A percentile compares a stretch with the other conserved stretches of the same genome.
phyloP scores from a whole-genome alignment of 306 rosid genomes.

The Astragalus glycyphyllos region DNA sequence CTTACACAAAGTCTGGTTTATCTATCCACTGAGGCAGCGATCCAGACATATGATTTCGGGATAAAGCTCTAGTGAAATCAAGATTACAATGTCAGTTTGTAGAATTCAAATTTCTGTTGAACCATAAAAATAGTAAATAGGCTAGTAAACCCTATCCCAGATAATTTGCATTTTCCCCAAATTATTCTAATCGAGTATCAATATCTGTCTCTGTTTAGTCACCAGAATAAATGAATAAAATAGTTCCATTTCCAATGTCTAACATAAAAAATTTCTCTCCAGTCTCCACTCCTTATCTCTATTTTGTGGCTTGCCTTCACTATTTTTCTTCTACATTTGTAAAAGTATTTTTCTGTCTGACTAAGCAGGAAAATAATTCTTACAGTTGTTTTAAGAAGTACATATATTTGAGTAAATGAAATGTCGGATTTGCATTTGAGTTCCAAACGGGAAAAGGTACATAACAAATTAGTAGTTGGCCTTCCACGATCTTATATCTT shows the following conservation, averaged over 20 bases:
- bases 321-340: background rate
- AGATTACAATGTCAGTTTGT: slow-evolving; percentile 21
- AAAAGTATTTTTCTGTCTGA: background rate
- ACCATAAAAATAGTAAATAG: slow-evolving; percentile 14
- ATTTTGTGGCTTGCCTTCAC: background rate
- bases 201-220: background rate
- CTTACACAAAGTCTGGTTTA: slow-evolving; percentile 54
- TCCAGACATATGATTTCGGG: slow-evolving; percentile 67
- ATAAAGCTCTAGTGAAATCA: slow-evolving; percentile 54
- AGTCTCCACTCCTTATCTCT: background rate
- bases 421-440: slow-evolving; percentile 4
- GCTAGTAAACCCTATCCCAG: slow-evolving; percentile 12
- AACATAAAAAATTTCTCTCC: background rate
- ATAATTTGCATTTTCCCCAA: background rate
- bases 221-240: background rate
- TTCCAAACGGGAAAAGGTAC: slow-evolving; percentile 2
- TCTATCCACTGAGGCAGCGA: slow-evolving; percentile 49
- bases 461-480: background rate
- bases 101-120: slow-evolving; percentile 9
- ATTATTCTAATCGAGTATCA: background rate
- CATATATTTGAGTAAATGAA: background rate
- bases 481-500: background rate
- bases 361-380: slow-evolving; percentile 8
- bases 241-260: background rate
- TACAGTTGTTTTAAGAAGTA: slow-evolving; percentile 5